Percentiles rank a stretch among this genome's conserved stretches.
Evolutionary conservation across 2,329 filamentous ascomycete genomes (phyloP).

Genomic region (Herpotrichia juniperi): DNA sequence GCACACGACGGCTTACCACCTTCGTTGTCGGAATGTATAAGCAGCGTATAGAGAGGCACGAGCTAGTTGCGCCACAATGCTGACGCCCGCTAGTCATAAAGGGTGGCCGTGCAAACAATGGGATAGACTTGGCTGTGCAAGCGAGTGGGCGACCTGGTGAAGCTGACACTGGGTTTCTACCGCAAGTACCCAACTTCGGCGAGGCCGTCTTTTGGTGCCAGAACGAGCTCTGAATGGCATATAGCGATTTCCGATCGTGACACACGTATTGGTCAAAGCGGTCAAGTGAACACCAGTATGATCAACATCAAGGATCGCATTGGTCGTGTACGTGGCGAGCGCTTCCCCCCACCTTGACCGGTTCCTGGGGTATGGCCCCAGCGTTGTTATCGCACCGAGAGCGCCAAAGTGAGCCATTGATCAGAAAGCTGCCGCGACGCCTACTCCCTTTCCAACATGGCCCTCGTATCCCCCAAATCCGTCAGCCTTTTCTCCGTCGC

Average conservation of each 20-base stretch:
- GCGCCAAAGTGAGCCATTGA: no score
- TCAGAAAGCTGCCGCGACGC: no score
- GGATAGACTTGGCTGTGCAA: neutral
- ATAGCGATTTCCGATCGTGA: no score
- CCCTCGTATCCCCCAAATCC: neutral
- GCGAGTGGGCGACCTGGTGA: neutral
- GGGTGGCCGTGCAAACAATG: neutral
- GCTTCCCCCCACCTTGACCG: neutral
- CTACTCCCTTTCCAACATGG: neutral
- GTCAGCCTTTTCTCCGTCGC: conserved; percentile 25
- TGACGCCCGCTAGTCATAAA: neutral
- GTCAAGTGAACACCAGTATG: neutral
- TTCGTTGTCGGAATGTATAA: neutral
- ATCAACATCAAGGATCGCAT: neutral
- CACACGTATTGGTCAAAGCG: neutral
- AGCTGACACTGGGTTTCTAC: neutral
- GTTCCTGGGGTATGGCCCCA: neutral
- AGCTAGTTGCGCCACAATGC: neutral
- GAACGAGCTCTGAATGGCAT: no score
- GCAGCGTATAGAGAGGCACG: no score
- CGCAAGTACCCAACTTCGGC: neutral
- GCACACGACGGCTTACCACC: neutral
- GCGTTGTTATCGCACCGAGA: neutral
- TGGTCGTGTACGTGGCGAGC: neutral
- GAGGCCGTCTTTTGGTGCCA: no score